Conservation (phyloP, 2,329 filamentous ascomycete species). For the Cladosporium cucumerinum region DNA sequence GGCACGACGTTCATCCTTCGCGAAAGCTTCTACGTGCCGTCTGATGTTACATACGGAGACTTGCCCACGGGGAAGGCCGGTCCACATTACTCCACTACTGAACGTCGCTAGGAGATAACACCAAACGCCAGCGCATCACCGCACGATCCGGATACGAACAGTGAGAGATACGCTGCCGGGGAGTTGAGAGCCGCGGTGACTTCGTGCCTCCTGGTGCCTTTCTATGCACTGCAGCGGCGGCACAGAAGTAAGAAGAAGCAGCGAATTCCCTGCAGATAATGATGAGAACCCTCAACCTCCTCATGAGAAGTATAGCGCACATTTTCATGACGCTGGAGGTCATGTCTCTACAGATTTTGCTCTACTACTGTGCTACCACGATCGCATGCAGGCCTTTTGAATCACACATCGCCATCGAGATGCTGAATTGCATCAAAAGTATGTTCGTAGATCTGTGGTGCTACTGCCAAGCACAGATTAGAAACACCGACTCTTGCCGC, state of each 20-base stretch:
- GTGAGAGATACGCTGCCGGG: not conserved
- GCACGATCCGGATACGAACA: not conserved
- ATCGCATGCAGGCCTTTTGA: too few relatives aligned
- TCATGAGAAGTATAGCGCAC: too few relatives aligned
- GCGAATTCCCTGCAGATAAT: not conserved
- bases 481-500: too few relatives aligned
- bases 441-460: too few relatives aligned
- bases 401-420: too few relatives aligned
- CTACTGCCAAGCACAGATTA: too few relatives aligned
- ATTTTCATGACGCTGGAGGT: too few relatives aligned
- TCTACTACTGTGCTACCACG: too few relatives aligned
- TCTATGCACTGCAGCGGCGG: not conserved
- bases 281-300: not conserved
- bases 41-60: not conserved
- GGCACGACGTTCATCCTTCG: not conserved
- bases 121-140: not conserved
- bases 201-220: not conserved
- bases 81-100: not conserved
- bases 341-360: too few relatives aligned
- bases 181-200: not conserved
- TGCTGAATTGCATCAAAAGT: too few relatives aligned
- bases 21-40: not conserved
- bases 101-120: not conserved
- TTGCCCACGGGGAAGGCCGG: not conserved
- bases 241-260: not conserved